Evolutionary conservation across 164 flowering plant species (phyloP).

Genomic region (Aristolochia contorta): DNA sequence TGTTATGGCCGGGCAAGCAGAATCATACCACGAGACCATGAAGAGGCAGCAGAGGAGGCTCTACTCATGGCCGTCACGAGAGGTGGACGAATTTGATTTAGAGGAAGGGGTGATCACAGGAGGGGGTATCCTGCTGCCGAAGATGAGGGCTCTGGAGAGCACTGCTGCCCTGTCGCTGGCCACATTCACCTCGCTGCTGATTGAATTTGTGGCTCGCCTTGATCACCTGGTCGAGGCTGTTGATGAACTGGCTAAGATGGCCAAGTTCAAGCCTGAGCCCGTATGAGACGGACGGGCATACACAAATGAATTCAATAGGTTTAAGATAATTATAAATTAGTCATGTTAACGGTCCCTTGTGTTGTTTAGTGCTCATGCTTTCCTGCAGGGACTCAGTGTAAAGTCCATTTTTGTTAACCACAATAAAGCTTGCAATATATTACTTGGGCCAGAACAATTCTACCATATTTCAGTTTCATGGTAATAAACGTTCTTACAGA

Average conservation of each 20-base stretch:
- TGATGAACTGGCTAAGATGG: conserved; percentile 40
- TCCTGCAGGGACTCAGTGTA: too few species aligned
- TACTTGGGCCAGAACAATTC: too few species aligned
- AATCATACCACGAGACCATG: conserved; percentile 19
- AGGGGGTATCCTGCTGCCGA: conserved; percentile 10
- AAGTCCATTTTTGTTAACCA: too few species aligned
- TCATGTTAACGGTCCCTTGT: too few species aligned
- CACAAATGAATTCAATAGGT: too few species aligned
- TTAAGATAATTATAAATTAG: too few species aligned
- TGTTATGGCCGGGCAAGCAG: not conserved
- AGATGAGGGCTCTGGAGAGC: conserved; percentile 35
- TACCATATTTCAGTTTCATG: too few species aligned
- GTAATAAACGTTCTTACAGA: too few species aligned
- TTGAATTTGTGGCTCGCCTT: conserved; percentile 55
- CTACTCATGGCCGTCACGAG: conserved; percentile 30
- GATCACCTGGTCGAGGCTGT: conserved; percentile 61
- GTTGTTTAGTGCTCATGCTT: too few species aligned
- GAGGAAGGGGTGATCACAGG: conserved; percentile 10
- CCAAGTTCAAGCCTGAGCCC: conserved; percentile 31
- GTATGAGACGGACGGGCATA: not conserved
- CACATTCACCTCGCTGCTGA: conserved; percentile 51
- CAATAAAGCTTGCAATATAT: too few species aligned
- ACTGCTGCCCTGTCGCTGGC: conserved; percentile 50
- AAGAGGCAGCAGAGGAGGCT: conserved; percentile 24
- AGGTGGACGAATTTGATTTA: conserved; percentile 18